These are phyloP conservation scores for Echinochloa phyllopogon DNA, from an alignment of 176 grass and related monocot genomes.

Conservation along the genomic window DNA sequence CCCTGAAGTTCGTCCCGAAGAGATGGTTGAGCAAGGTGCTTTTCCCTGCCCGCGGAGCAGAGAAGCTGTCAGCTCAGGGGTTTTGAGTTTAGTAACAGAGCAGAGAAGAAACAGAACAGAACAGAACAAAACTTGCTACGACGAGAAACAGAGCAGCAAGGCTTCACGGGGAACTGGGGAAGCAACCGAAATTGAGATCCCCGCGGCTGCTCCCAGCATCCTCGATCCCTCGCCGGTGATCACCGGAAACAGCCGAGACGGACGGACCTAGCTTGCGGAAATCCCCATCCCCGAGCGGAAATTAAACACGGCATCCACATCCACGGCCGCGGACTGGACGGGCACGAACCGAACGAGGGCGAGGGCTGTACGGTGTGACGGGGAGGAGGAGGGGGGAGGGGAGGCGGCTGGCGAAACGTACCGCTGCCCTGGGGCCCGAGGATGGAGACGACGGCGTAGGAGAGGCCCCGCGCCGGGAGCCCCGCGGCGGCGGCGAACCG, in stretches of 20 bases:
- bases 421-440: conserved; percentile 90
- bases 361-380: too few relatives aligned
- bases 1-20: conserved; percentile 76
- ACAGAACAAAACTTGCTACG: background rate
- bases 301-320: too few relatives aligned
- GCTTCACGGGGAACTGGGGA: background rate
- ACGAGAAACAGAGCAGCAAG: background rate
- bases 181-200: background rate
- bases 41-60: conserved; percentile 59
- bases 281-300: too few relatives aligned
- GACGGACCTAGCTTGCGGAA: background rate
- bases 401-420: background rate
- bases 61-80: conserved; percentile 18
- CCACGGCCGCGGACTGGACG: too few relatives aligned
- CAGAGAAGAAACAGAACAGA: background rate
- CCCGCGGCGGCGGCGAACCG: conserved; percentile 56
- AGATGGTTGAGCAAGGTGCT: conserved; percentile 90
- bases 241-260: background rate
- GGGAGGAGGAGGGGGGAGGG: too few relatives aligned
- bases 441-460: conserved; percentile 90
- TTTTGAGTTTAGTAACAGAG: background rate
- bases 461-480: conserved; percentile 64
- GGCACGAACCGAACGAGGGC: too few relatives aligned
- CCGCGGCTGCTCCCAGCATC: background rate
- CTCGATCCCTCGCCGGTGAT: background rate